These are phyloP conservation scores for Candida jianshihensis DNA, from an alignment of 805 yeast genomes.

Conservation along the genomic window DNA sequence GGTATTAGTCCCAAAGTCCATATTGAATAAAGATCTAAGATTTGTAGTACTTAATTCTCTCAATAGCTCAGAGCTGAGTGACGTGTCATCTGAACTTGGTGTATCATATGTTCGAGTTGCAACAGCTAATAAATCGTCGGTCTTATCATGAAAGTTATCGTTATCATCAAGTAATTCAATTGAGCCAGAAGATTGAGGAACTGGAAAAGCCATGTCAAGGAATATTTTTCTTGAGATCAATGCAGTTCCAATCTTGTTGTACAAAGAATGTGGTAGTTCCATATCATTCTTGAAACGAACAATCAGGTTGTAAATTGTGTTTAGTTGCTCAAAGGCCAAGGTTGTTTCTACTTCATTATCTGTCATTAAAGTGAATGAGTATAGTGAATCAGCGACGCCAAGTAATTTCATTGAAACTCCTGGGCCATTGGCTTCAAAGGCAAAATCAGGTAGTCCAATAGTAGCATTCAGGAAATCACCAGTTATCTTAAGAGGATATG, in stretches of 20 bases:
- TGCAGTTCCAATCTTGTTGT: constrained; percentile 10
- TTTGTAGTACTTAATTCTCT: background rate
- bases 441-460: constrained; percentile 15
- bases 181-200: background rate
- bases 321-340: constrained; percentile 14
- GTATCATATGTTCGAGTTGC: too few species aligned
- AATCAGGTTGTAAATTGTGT: constrained; percentile 13
- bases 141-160: background rate
- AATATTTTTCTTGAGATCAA: constrained; percentile 9
- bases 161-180: constrained; percentile 1
- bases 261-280: constrained; percentile 13
- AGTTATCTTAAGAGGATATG: constrained; percentile 18
- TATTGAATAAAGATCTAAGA: background rate
- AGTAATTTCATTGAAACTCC: constrained; percentile 17
- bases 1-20: background rate
- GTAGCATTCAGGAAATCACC: constrained; percentile 13
- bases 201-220: background rate
- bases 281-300: constrained; percentile 15
- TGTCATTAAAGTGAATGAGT: constrained; percentile 13
- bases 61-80: too few species aligned
- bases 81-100: too few species aligned
- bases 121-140: background rate
- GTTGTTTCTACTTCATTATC: constrained; percentile 7
- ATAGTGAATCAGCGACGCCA: constrained; percentile 20
- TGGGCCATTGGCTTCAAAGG: constrained; percentile 20